Evolutionary conservation across 305 asterid genomes (phyloP).

Genomic region (Fraxinus platypoda): DNA sequence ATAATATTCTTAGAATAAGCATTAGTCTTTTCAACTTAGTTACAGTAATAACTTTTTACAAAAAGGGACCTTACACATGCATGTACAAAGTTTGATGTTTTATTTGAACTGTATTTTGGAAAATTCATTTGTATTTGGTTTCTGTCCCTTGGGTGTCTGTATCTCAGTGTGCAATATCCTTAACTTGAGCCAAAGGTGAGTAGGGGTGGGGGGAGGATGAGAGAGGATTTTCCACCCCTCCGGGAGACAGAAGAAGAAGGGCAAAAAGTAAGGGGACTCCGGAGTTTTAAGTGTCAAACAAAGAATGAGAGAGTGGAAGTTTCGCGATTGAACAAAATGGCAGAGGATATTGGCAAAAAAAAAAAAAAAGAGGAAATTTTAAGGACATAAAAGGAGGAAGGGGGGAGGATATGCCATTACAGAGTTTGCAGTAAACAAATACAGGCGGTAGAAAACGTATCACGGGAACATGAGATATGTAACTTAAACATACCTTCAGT

Average conservation of each 20-base stretch:
- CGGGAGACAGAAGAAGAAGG: not conserved
- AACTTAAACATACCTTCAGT: constrained; percentile 62
- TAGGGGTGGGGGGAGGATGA: not conserved
- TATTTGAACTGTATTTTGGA: not conserved
- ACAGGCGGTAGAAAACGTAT: not conserved
- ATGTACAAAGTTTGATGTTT: not conserved
- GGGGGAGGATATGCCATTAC: not conserved
- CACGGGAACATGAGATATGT: constrained; percentile 4
- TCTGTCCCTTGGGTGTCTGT: not conserved
- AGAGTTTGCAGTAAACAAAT: not conserved
- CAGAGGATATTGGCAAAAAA: not conserved
- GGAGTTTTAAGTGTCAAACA: not conserved
- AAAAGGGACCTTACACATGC: not conserved
- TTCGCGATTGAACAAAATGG: not conserved
- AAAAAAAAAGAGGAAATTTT: not conserved
- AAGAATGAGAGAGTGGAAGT: not conserved
- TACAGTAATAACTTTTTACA: not conserved
- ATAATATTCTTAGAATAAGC: not conserved
- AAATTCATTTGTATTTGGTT: not conserved
- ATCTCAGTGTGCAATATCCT: not conserved
- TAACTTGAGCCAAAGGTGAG: not conserved
- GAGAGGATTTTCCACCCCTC: not conserved
- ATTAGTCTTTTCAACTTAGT: not conserved
- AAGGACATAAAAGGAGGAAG: not conserved
- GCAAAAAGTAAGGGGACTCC: not conserved